phyloP scores from a whole-genome alignment of 352 stramenopile species.

The Globisporangium yorkense region DNA sequence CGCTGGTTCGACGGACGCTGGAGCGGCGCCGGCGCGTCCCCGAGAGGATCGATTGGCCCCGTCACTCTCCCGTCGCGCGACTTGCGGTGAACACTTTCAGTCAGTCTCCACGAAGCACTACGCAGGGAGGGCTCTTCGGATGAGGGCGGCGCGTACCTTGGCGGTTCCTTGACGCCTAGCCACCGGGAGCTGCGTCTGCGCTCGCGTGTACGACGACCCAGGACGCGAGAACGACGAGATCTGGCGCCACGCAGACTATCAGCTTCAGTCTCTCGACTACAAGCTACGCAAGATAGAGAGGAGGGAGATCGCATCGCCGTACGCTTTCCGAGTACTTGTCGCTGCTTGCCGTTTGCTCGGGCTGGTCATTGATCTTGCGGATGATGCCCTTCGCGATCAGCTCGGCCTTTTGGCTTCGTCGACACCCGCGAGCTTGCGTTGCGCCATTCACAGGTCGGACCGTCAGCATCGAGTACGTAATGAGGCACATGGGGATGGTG shows the following conservation, averaged over 20 bases:
- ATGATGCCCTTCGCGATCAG: constrained; percentile 59
- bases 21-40: constrained; percentile 24
- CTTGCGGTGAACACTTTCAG: constrained; percentile 11
- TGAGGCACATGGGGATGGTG: too few relatives aligned
- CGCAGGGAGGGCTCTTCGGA: background rate
- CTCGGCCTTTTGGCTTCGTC: constrained; percentile 47
- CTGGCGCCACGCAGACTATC: constrained; percentile 14
- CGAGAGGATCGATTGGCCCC: constrained; percentile 57
- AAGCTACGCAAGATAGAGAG: background rate
- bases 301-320: background rate
- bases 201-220: constrained; percentile 62
- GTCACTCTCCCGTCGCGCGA: constrained; percentile 35
- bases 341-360: constrained; percentile 25
- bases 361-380: constrained; percentile 50
- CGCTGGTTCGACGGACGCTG: constrained; percentile 48
- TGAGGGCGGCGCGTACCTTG: constrained; percentile 25
- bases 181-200: constrained; percentile 48
- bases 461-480: background rate
- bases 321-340: constrained; percentile 34
- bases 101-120: background rate
- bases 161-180: constrained; percentile 32
- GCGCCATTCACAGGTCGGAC: background rate
- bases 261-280: background rate
- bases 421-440: constrained; percentile 34
- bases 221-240: constrained; percentile 72